Conservation (phyloP, 2,329 filamentous ascomycete genomes). For the Aspergillus spinulosporus region DNA sequence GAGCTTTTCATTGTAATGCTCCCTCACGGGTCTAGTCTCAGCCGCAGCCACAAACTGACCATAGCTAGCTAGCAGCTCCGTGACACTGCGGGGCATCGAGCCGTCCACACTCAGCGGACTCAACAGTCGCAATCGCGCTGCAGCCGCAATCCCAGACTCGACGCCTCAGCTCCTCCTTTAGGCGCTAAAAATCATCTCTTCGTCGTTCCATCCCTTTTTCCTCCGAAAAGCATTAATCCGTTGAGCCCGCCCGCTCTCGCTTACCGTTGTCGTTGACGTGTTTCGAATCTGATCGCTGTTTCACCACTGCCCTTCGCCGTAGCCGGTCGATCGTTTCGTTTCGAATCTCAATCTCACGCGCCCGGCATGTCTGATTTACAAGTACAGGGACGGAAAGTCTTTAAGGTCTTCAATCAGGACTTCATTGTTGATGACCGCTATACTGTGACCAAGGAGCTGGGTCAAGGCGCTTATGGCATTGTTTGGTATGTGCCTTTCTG, state of each 20-base stretch:
- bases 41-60: conserved; percentile 8
- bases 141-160: conserved; percentile 3
- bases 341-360: conserved; percentile 11
- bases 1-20: conserved; percentile 1
- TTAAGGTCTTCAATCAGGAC: conserved; percentile 99
- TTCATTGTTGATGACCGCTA: conserved; percentile 98
- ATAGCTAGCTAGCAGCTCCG: conserved; percentile 3
- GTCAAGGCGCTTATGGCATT: conserved; percentile 97
- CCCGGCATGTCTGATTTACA: conserved; percentile 59
- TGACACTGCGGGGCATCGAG: conserved; percentile 20
- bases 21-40: background rate
- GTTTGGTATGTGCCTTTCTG: conserved; percentile 71
- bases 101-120: conserved; percentile 11
- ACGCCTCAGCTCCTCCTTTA: conserved; percentile 8
- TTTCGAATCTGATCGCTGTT: conserved; percentile 5
- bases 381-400: conserved; percentile 78
- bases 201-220: background rate
- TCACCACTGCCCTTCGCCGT: background rate
- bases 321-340: conserved; percentile 15
- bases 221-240: background rate
- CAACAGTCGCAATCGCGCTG: conserved; percentile 7
- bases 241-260: conserved; percentile 8
- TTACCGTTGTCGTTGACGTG: conserved; percentile 3
- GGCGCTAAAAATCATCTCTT: conserved; percentile 8
- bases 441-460: conserved; percentile 97